These are phyloP conservation scores for Ceratocystis cubensis DNA, from an alignment of 2,329 filamentous ascomycete genomes.

Conservation along the genomic window DNA sequence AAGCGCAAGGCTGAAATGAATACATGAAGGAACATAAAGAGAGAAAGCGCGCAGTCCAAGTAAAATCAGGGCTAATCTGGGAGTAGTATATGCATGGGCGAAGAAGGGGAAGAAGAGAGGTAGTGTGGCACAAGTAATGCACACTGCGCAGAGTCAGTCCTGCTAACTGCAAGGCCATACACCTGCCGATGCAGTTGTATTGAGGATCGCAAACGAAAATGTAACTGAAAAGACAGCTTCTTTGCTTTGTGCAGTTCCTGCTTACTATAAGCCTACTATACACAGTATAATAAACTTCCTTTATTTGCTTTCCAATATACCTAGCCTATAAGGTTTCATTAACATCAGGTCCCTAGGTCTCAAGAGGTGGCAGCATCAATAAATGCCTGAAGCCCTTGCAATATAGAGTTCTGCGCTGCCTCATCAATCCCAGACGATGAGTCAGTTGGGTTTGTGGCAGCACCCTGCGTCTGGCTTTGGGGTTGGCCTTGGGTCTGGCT, in stretches of 20 bases:
- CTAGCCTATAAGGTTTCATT: background rate
- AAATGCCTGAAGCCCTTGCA: slow-evolving; percentile 19
- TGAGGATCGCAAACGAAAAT: background rate
- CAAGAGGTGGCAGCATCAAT: slow-evolving; percentile 20
- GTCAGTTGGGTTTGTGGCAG: background rate
- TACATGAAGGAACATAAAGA: background rate
- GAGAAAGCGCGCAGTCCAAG: background rate
- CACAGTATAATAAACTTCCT: background rate
- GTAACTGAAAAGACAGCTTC: background rate
- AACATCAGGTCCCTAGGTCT: background rate
- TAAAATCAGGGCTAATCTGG: background rate
- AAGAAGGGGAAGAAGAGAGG: background rate
- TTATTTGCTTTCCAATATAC: too few species aligned
- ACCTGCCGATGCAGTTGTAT: background rate
- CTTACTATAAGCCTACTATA: background rate
- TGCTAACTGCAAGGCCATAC: background rate
- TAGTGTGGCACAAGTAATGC: background rate
- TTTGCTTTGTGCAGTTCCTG: background rate
- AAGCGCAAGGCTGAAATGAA: background rate
- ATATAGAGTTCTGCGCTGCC: slow-evolving; percentile 9
- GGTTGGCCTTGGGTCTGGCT: background rate
- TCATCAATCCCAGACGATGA: slow-evolving; percentile 5
- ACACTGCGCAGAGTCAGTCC: background rate
- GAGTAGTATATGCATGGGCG: background rate
- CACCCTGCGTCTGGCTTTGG: background rate